Percentiles rank a stretch among this genome's conserved stretches.
Conservation (phyloP, 169 alveolate species). For the Plasmodium vivax region DNA sequence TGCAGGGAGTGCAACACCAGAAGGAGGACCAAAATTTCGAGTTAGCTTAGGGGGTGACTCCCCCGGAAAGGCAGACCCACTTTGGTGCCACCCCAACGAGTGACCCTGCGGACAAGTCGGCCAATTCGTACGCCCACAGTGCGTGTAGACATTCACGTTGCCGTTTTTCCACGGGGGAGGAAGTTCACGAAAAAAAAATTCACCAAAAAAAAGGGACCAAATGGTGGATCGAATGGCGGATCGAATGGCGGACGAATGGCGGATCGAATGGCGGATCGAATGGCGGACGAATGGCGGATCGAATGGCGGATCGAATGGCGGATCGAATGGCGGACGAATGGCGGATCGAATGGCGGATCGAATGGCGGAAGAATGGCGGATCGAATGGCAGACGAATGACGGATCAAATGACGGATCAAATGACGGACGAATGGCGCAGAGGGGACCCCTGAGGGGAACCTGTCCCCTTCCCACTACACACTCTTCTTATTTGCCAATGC, state of each 20-base stretch:
- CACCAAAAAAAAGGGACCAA: neutral
- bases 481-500: neutral
- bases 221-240: no score
- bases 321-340: no score
- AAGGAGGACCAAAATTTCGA: neutral
- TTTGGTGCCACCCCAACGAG: neutral
- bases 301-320: neutral
- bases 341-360: no score
- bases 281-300: no score
- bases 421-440: neutral
- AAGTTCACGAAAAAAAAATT: neutral
- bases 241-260: no score
- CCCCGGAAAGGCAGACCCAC: neutral
- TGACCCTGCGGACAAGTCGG: neutral
- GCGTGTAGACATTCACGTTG: neutral
- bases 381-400: no score
- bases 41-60: neutral
- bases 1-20: constrained; percentile 2
- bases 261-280: no score
- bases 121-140: neutral
- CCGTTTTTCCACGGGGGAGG: neutral
- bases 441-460: neutral
- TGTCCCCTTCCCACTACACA: neutral
- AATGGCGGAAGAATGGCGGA: no score
- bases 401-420: no score